phyloP scores from a whole-genome alignment of 768 basidiomycete species.

The Rhizopogon rudus region DNA sequence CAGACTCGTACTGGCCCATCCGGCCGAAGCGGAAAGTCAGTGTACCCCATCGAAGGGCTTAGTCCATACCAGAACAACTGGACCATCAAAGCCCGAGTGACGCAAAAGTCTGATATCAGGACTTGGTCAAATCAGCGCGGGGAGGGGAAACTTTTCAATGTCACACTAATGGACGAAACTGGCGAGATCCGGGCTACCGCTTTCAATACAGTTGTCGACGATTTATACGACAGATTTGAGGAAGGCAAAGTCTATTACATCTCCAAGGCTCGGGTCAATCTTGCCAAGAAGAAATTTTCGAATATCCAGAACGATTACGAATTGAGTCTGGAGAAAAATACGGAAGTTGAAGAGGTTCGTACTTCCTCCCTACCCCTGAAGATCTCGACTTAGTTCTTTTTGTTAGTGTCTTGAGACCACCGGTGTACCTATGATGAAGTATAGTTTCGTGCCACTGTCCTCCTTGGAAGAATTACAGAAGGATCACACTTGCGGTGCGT shows the following conservation, averaged over 20 bases:
- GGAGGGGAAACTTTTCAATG: slow-evolving; percentile 92
- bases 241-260: slow-evolving; percentile 93
- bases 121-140: slow-evolving; percentile 87
- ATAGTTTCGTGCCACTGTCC: slow-evolving; percentile 68
- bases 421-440: slow-evolving; percentile 78
- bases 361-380: background rate
- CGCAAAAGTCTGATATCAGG: slow-evolving; percentile 82
- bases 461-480: slow-evolving; percentile 61
- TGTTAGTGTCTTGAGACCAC: slow-evolving; percentile 75
- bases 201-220: slow-evolving; percentile 84
- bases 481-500: slow-evolving; percentile 79
- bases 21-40: slow-evolving; percentile 20
- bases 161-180: slow-evolving; percentile 92
- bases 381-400: slow-evolving; percentile 4
- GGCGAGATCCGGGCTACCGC: slow-evolving; percentile 89
- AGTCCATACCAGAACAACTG: slow-evolving; percentile 98
- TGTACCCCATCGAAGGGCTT: slow-evolving; percentile 88
- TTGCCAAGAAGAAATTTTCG: slow-evolving; percentile 96
- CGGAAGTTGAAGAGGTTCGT: slow-evolving; percentile 79
- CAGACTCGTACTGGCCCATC: slow-evolving; percentile 9
- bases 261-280: slow-evolving; percentile 85
- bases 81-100: slow-evolving; percentile 95
- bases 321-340: slow-evolving; percentile 76
- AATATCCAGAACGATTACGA: slow-evolving; percentile 92
- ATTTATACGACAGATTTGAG: slow-evolving; percentile 77